Evolutionary conservation across 2,329 filamentous ascomycete genomes (phyloP).

Genomic region (Penicillium sp.): DNA sequence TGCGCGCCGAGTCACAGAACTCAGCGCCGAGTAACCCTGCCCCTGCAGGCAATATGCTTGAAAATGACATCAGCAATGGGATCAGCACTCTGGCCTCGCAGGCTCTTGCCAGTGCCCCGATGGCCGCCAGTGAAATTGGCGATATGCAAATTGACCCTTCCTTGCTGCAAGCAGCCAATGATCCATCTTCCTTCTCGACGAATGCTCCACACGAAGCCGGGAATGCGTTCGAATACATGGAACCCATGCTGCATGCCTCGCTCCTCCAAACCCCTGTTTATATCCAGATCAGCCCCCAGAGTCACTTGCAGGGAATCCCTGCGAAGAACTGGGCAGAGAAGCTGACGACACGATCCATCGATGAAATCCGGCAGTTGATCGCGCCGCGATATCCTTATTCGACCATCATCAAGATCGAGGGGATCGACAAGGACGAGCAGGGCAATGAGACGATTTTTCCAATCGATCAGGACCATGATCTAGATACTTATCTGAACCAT

Average conservation of each 20-base stretch:
- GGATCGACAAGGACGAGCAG: slow-evolving; percentile 55
- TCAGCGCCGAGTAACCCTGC: slow-evolving; percentile 20
- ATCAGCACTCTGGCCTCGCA: slow-evolving; percentile 43
- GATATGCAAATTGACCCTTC: slow-evolving; percentile 61
- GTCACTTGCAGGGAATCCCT: slow-evolving; percentile 45
- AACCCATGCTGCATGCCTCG: slow-evolving; percentile 31
- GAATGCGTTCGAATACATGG: slow-evolving; percentile 33
- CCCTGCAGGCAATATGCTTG: slow-evolving; percentile 19
- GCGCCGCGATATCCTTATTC: slow-evolving; percentile 56
- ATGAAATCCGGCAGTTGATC: slow-evolving; percentile 59
- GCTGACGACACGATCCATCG: slow-evolving; percentile 52
- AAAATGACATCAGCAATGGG: slow-evolving; percentile 33
- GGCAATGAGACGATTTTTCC: slow-evolving; percentile 58
- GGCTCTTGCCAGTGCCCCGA: slow-evolving; percentile 40
- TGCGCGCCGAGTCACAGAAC: slow-evolving; percentile 21
- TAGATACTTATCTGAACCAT: slow-evolving; percentile 65
- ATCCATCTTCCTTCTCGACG: slow-evolving; percentile 38
- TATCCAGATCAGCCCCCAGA: slow-evolving; percentile 63
- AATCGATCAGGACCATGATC: slow-evolving; percentile 65
- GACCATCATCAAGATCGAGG: slow-evolving; percentile 57
- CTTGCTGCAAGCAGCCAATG: slow-evolving; percentile 53
- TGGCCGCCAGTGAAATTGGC: slow-evolving; percentile 37
- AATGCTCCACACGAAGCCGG: slow-evolving; percentile 31
- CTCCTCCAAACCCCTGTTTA: slow-evolving; percentile 54
- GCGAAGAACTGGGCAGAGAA: slow-evolving; percentile 59